A percentile compares a stretch with the other conserved stretches of the same genome.
Evolutionary conservation across 257 asterid genomes (phyloP).

Genomic region (Solanum dulcamara): DNA sequence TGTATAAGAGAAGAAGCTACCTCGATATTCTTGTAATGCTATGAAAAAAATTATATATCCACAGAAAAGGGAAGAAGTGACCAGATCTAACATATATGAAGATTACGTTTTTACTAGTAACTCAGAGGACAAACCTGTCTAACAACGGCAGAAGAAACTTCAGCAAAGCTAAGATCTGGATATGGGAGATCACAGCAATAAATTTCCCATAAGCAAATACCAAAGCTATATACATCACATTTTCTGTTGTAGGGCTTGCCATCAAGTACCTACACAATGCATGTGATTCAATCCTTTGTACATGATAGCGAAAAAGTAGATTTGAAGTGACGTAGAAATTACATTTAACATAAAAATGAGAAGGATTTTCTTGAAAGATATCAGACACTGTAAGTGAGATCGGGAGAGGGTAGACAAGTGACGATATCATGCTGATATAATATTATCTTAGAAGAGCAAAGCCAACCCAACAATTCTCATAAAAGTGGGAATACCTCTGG

Average conservation of each 20-base stretch:
- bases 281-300: neutral
- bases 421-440: neutral
- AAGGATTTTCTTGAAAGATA: neutral
- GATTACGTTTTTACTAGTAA: neutral
- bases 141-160: conserved; percentile 90
- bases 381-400: neutral
- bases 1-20: neutral
- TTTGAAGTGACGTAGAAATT: neutral
- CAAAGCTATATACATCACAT: conserved; percentile 92
- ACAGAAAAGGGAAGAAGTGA: neutral
- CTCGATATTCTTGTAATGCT: neutral
- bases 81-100: neutral
- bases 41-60: neutral
- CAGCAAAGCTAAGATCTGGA: conserved; percentile 74
- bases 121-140: conserved; percentile 45
- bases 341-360: neutral
- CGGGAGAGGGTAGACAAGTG: neutral
- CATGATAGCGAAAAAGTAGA: neutral
- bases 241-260: conserved; percentile 94
- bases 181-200: conserved; percentile 95
- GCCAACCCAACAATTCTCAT: neutral
- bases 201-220: conserved; percentile 87
- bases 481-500: conserved; percentile 55
- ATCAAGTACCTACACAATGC: conserved; percentile 56
- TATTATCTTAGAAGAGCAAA: neutral